These are phyloP conservation scores for Magnusiomyces ingens DNA, from an alignment of 1,139 yeast genomes.

Conservation along the genomic window DNA sequence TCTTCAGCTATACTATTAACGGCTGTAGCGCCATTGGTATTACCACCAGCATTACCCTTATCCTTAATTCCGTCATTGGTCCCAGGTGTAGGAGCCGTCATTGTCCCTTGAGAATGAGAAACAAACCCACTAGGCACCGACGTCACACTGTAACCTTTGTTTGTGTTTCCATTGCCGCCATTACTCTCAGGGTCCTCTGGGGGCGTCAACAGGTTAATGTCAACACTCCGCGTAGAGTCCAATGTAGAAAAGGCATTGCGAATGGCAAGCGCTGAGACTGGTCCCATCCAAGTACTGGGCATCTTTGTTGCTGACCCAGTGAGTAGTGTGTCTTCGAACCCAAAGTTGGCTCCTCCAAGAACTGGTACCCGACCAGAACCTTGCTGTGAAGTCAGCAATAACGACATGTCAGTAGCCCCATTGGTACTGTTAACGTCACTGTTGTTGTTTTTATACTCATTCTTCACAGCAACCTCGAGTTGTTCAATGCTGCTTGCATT, in stretches of 20 bases:
- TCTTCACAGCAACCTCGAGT: neutral
- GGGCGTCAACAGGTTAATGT: conserved; percentile 3
- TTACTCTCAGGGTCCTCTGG: neutral
- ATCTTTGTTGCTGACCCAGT: too few species aligned
- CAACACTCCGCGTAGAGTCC: conserved; percentile 1
- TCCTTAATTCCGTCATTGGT: neutral
- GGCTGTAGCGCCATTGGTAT: neutral
- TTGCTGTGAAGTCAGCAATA: too few species aligned
- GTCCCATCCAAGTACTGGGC: neutral
- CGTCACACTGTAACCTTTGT: neutral
- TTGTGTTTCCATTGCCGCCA: neutral
- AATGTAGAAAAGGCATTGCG: conserved; percentile 4
- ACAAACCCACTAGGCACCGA: neutral
- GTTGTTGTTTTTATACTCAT: neutral
- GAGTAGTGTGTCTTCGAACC: too few species aligned
- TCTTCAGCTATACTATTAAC: neutral
- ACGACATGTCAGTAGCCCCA: neutral
- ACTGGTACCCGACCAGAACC: too few species aligned
- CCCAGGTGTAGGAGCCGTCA: conserved; percentile 4
- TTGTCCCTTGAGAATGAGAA: neutral
- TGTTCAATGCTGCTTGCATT: neutral
- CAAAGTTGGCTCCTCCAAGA: too few species aligned
- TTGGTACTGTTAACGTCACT: neutral
- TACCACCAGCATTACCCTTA: neutral
- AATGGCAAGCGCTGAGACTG: conserved; percentile 6